These are phyloP conservation scores for Plectosphaerella plurivora DNA, from an alignment of 2,329 filamentous ascomycete genomes.

Conservation along the genomic window DNA sequence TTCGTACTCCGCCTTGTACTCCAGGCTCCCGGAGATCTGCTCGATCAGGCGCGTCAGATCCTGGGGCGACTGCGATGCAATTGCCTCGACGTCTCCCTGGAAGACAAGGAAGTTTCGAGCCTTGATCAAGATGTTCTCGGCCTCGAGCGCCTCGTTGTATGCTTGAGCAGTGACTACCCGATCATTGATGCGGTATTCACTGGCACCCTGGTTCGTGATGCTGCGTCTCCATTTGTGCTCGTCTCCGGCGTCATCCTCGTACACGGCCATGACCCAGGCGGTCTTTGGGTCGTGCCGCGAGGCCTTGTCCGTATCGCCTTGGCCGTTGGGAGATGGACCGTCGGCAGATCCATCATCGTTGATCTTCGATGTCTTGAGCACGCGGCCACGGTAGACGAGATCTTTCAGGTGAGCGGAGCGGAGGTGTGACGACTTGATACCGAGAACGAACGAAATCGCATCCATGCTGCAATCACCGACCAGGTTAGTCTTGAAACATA, in stretches of 20 bases:
- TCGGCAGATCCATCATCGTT: conserved; percentile 82
- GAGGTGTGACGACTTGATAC: conserved; percentile 97
- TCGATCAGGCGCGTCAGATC: conserved; percentile 93
- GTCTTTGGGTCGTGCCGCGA: conserved; percentile 79
- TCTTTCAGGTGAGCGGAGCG: conserved; percentile 92
- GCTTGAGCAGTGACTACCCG: conserved; percentile 80
- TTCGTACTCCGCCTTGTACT: conserved; percentile 94
- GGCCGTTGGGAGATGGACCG: conserved; percentile 52
- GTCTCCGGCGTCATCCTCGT: conserved; percentile 93
- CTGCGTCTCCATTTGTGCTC: conserved; percentile 94
- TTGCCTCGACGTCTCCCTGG: conserved; percentile 95
- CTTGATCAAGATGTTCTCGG: conserved; percentile 96
- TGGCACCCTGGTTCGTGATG: conserved; percentile 83
- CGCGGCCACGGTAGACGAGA: conserved; percentile 90
- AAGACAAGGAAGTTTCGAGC: conserved; percentile 97
- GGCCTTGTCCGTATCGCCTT: conserved; percentile 50
- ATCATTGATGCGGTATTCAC: conserved; percentile 97
- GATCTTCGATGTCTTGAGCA: conserved; percentile 87
- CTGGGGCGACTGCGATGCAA: conserved; percentile 90
- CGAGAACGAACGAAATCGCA: conserved; percentile 96
- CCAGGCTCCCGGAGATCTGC: conserved; percentile 93
- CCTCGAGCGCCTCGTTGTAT: conserved; percentile 89
- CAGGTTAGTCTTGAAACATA: conserved; percentile 13
- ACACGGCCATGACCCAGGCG: conserved; percentile 99
- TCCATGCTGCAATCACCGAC: conserved; percentile 67